Percentiles rank a stretch among this genome's conserved stretches.
Conservation (phyloP, 169 alveolate species). For the Plasmodium cynomolgi region DNA sequence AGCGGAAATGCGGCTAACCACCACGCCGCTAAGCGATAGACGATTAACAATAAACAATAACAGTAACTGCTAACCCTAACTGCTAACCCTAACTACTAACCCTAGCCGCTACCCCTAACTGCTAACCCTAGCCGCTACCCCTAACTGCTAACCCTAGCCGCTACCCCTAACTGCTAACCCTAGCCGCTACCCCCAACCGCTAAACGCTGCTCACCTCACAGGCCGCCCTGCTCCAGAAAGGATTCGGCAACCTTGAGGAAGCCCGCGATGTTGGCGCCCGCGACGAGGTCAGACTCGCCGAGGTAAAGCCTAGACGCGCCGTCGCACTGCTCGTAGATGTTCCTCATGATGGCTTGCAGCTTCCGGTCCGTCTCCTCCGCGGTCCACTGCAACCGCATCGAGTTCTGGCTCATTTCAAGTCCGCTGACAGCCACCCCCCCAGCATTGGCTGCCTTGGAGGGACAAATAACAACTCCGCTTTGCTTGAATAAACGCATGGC, state of each 20-base stretch:
- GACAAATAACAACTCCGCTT: constrained; percentile 82
- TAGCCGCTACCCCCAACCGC: neutral
- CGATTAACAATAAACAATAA: neutral
- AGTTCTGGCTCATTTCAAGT: constrained; percentile 90
- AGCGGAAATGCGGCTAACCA: too few species aligned
- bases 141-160: neutral
- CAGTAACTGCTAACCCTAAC: too few species aligned
- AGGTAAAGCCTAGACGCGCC: constrained; percentile 78
- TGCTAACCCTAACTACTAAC: neutral
- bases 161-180: neutral
- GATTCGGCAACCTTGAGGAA: constrained; percentile 90
- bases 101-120: neutral
- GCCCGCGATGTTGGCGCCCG: constrained; percentile 92
- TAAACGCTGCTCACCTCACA: neutral
- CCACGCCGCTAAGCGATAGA: too few species aligned
- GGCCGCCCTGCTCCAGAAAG: constrained; percentile 84
- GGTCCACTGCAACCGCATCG: constrained; percentile 85
- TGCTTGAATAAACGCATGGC: constrained; percentile 82
- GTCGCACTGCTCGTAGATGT: constrained; percentile 82
- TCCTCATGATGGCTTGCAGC: constrained; percentile 82
- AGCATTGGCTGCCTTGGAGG: constrained; percentile 92
- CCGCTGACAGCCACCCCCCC: constrained; percentile 93
- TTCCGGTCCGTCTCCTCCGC: constrained; percentile 84
- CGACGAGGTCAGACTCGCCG: constrained; percentile 82
- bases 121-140: neutral